Percentiles rank a stretch among this genome's conserved stretches.
Evolutionary conservation across 768 basidiomycete genomes (phyloP).

Genomic region (Mycena pura): DNA sequence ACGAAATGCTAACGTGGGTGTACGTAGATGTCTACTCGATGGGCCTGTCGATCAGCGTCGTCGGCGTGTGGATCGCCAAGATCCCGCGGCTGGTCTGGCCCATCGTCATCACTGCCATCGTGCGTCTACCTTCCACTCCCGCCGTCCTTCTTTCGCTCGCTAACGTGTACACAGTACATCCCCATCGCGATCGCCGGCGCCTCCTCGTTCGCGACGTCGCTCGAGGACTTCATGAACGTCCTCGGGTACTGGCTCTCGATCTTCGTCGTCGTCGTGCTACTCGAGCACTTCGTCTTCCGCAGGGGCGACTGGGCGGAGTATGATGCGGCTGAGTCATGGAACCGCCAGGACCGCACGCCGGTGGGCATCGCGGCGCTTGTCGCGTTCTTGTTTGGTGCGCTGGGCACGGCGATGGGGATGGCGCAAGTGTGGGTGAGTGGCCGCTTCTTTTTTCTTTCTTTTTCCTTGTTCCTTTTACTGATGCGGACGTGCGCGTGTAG

Average conservation of each 20-base stretch:
- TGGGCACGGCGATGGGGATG: slow-evolving; percentile 48
- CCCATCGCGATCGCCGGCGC: slow-evolving; percentile 53
- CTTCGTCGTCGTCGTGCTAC: slow-evolving; percentile 51
- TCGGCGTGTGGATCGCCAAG: slow-evolving; percentile 47
- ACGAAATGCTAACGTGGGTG: background rate
- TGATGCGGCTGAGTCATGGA: slow-evolving; percentile 34
- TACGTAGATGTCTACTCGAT: slow-evolving; percentile 52
- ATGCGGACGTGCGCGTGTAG: background rate
- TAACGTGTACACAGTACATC: slow-evolving; percentile 42
- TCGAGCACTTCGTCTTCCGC: slow-evolving; percentile 61
- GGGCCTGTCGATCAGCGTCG: slow-evolving; percentile 51
- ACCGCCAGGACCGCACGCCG: slow-evolving; percentile 41
- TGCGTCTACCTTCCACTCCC: background rate
- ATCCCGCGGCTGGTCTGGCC: slow-evolving; percentile 49
- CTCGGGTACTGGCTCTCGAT: slow-evolving; percentile 64
- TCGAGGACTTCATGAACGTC: slow-evolving; percentile 46
- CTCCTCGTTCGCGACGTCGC: slow-evolving; percentile 54
- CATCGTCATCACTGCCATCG: slow-evolving; percentile 43
- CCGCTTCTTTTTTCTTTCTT: background rate
- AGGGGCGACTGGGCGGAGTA: slow-evolving; percentile 40
- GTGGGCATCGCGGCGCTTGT: slow-evolving; percentile 44
- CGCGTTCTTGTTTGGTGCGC: slow-evolving; percentile 42
- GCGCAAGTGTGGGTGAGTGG: slow-evolving; percentile 32
- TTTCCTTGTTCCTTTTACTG: background rate
- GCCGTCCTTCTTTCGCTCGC: slow-evolving; percentile 9